Conservation (phyloP, 345 rosid genomes). For the Camelina hispida region DNA sequence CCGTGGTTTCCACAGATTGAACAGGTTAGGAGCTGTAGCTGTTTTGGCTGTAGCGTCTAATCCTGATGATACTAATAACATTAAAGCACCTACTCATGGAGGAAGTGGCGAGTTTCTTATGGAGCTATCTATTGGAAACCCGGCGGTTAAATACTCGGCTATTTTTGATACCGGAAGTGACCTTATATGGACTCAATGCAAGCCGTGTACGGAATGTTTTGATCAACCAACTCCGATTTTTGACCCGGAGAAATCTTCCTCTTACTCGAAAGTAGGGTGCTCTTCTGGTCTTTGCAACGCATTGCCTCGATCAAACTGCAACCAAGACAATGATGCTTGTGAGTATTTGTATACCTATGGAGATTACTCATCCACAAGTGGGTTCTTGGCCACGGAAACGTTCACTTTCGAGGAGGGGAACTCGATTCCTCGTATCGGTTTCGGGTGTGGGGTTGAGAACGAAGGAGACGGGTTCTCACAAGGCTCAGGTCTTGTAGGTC, state of each 20-base stretch:
- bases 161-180: slow-evolving; percentile 93
- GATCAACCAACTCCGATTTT: slow-evolving; percentile 77
- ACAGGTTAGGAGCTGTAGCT: slow-evolving; percentile 61
- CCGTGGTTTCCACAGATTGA: slow-evolving; percentile 63
- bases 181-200: slow-evolving; percentile 94
- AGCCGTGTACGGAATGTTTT: slow-evolving; percentile 77
- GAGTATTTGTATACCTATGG: slow-evolving; percentile 81
- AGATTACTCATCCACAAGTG: slow-evolving; percentile 84
- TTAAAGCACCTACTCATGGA: slow-evolving; percentile 57
- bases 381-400: slow-evolving; percentile 65
- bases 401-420: slow-evolving; percentile 62
- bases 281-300: slow-evolving; percentile 63
- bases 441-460: slow-evolving; percentile 87
- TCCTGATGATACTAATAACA: slow-evolving; percentile 31
- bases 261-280: slow-evolving; percentile 65
- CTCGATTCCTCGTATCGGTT: slow-evolving; percentile 59
- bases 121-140: slow-evolving; percentile 75
- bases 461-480: slow-evolving; percentile 86
- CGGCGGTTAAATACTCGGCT: slow-evolving; percentile 60
- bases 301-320: slow-evolving; percentile 57
- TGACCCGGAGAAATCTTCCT: slow-evolving; percentile 70
- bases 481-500: slow-evolving; percentile 89
- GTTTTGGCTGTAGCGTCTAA: slow-evolving; percentile 54
- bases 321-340: slow-evolving; percentile 45
- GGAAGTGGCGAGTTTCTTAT: slow-evolving; percentile 89